phyloP scores from a whole-genome alignment of 495 filamentous ascomycete species.

The Neurospora intermedia region DNA sequence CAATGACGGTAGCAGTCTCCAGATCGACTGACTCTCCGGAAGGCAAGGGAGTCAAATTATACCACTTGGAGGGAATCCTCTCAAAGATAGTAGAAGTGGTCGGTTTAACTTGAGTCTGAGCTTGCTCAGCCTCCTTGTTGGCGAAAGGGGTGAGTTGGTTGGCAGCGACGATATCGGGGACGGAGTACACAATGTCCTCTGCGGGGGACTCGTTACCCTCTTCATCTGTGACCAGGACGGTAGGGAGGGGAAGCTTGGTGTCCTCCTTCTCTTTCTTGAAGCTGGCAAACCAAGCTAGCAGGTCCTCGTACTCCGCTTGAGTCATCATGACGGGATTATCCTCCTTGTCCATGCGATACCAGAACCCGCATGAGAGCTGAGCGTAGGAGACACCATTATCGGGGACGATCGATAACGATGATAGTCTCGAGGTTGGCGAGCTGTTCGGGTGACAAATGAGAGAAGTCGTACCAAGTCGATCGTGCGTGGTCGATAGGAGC shows the following conservation, averaged over 20 bases:
- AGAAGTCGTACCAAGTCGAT: not conserved
- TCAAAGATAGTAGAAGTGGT: no score
- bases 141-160: no score
- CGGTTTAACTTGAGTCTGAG: no score
- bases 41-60: not conserved
- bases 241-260: fast-evolving
- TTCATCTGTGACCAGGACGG: fast-evolving
- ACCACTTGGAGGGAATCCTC: not conserved
- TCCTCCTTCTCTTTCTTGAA: not conserved
- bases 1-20: not conserved
- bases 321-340: not conserved
- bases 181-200: no score
- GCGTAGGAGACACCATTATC: fast-evolving
- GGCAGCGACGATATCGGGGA: no score
- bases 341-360: not conserved
- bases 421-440: not conserved
- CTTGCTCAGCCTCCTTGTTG: no score
- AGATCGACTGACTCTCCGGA: not conserved
- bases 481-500: no score
- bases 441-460: not conserved
- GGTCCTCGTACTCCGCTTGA: not conserved
- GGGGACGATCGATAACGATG: not conserved
- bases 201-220: not conserved
- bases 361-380: not conserved
- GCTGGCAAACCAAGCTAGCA: no score